phyloP scores from a whole-genome alignment of 1,284 basidiomycete species.

The Malassezia dermatis region DNA sequence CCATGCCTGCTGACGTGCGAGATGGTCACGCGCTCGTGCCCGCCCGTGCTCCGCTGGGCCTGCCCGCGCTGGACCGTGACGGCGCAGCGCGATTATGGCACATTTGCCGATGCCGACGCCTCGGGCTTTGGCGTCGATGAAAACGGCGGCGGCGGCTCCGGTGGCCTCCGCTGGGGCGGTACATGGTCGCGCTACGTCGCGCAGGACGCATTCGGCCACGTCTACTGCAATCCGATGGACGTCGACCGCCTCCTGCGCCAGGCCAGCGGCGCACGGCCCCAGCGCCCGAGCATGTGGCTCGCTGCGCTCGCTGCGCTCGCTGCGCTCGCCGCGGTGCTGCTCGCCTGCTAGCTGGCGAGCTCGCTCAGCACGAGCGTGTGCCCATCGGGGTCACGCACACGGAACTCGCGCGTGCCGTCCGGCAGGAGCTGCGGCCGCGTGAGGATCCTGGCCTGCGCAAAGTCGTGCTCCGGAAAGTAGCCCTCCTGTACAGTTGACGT shows the following conservation, averaged over 20 bases:
- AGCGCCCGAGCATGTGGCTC: neutral
- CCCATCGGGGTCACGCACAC: conserved; percentile 30
- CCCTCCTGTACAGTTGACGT: conserved; percentile 1
- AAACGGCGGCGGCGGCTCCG: conserved; percentile 38
- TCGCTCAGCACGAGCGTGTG: conserved; percentile 29
- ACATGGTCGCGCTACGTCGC: conserved; percentile 33
- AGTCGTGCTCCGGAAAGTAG: conserved; percentile 29
- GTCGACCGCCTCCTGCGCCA: conserved; percentile 31
- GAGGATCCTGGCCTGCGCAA: conserved; percentile 22
- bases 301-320: neutral
- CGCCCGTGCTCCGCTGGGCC: conserved; percentile 36
- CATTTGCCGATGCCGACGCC: conserved; percentile 38
- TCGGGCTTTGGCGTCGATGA: conserved; percentile 31
- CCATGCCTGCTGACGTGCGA: conserved; percentile 45
- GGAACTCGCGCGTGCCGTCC: conserved; percentile 28
- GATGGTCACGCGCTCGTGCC: conserved; percentile 38
- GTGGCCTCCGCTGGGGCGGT: conserved; percentile 37
- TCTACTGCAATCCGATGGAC: conserved; percentile 43
- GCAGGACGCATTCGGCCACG: conserved; percentile 42
- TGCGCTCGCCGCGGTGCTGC: neutral
- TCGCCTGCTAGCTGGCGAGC: neutral
- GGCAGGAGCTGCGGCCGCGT: conserved; percentile 29
- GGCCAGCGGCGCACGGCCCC: neutral
- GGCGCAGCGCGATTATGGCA: conserved; percentile 42
- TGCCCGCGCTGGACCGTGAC: conserved; percentile 44